Evolutionary conservation across 2,329 filamentous ascomycete species (phyloP), one percentile per base, ranked within the genome.

Genomic region (Triangularia verruculosa): DNA sequence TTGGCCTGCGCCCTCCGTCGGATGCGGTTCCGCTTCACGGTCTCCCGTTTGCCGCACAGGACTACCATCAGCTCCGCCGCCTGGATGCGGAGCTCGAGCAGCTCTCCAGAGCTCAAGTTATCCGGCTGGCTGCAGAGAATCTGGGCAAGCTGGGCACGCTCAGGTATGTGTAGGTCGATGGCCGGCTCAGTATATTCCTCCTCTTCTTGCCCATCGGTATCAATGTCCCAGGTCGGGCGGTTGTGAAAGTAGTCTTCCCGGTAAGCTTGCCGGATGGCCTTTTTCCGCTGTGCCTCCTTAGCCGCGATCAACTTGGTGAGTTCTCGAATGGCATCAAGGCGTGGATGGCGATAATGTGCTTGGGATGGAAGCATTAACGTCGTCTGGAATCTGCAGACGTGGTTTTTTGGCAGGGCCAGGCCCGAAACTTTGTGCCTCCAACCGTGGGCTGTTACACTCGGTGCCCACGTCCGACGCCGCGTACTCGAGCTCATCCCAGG

Each of bases 191-290:
- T 56, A 27, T 68, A 65, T 27, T 69, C 62, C 59, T 71, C 54
- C 47, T 63, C 58, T 27, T 67, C 58, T 43, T 65, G 9, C 65
- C 66, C 59, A 13, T 69, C 59, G 22, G 62, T 65, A 52, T 28
- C 52, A 55, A 27, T 13, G 17, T 27, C 32, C 32, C 32, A 34
- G 32, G 32, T 34, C 32, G 62, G 62, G 59, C n/a, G n/a, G 57
- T 66, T 60, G 52, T 66, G 30, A 70, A 74, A 75, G 58, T 74
- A 74, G 64, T 74, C 53, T 59, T 72, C 25, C 63, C 59, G 59
- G 9, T 57, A 28, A 34, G 28, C 27, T 52, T 24, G 47, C 4
- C 47, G 47, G 15, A 52, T 52, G 22, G 47, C 13, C n/a, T 47
- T 52, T 24, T 52, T 52, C 47, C 47, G 47, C 47, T 52, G 32